A percentile compares a stretch with the other conserved stretches of the same genome.
These are phyloP conservation scores for Cladochytrium replicatum DNA, from an alignment of 192 early-diverging fungal species.

Conservation along the genomic window DNA sequence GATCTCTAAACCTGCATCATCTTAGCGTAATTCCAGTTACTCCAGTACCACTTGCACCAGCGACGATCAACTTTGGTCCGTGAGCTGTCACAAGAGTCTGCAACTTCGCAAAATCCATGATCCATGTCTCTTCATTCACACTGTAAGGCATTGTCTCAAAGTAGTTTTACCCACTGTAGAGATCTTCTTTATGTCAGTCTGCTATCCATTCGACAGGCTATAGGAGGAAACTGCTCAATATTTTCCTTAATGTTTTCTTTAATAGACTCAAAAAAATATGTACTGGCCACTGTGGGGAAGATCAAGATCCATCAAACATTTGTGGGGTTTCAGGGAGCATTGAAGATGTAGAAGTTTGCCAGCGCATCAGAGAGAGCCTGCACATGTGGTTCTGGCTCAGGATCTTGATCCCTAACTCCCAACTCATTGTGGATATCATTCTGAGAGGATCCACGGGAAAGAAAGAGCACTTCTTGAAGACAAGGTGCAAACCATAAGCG, in stretches of 20 bases:
- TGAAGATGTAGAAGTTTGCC: slow-evolving; percentile 79
- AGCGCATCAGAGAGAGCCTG: too few species aligned
- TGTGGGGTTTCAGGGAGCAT: slow-evolving; percentile 76
- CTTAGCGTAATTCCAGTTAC: slow-evolving; percentile 70
- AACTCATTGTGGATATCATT: too few species aligned
- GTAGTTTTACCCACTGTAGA: slow-evolving; percentile 72
- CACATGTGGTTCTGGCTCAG: too few species aligned
- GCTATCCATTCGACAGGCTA: slow-evolving; percentile 80
- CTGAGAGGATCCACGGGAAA: too few species aligned
- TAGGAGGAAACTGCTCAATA: slow-evolving; percentile 2
- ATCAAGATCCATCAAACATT: slow-evolving; percentile 80
- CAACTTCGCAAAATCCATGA: slow-evolving; percentile 73
- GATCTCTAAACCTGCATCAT: slow-evolving; percentile 51
- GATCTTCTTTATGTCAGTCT: slow-evolving; percentile 76
- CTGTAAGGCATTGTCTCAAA: slow-evolving; percentile 82
- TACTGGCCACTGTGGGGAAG: slow-evolving; percentile 85
- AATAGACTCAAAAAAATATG: too few species aligned
- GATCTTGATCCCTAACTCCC: too few species aligned
- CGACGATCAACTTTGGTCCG: slow-evolving; percentile 79
- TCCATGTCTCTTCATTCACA: slow-evolving; percentile 63
- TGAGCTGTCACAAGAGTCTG: slow-evolving; percentile 60
- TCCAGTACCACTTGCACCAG: slow-evolving; percentile 74
- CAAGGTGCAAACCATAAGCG: too few species aligned
- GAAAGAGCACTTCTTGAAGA: too few species aligned
- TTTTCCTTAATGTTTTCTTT: not conserved